Conservation (phyloP, 805 yeast species). For the Spathaspora boniae region DNA sequence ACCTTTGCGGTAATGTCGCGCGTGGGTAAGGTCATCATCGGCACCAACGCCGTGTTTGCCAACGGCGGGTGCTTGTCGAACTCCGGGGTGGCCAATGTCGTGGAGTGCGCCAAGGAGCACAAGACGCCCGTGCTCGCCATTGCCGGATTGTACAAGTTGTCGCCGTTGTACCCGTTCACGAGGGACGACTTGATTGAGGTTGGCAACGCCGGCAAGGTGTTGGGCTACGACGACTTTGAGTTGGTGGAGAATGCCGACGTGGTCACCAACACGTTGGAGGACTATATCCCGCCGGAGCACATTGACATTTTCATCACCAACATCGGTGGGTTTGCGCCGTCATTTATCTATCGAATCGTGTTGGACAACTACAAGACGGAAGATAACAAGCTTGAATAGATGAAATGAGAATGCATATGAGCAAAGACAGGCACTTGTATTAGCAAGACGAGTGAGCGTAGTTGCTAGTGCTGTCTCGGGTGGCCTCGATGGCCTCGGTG, state of each 20-base stretch:
- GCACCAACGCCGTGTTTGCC: conserved; percentile 89
- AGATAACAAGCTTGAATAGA: conserved; percentile 61
- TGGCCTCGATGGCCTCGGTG: no score
- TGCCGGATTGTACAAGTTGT: conserved; percentile 88
- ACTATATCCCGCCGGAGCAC: conserved; percentile 89
- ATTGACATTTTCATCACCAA: conserved; percentile 93
- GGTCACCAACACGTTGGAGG: conserved; percentile 78
- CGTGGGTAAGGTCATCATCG: conserved; percentile 93
- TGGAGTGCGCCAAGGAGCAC: conserved; percentile 93
- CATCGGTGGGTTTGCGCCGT: conserved; percentile 94
- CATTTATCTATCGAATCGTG: conserved; percentile 91
- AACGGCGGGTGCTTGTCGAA: conserved; percentile 92
- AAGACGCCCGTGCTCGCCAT: conserved; percentile 95
- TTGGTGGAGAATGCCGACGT: conserved; percentile 73
- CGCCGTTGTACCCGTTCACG: conserved; percentile 90
- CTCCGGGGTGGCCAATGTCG: conserved; percentile 88
- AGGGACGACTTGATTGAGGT: conserved; percentile 81
- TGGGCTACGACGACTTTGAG: conserved; percentile 67
- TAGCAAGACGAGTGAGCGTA: no score
- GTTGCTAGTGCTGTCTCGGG: no score
- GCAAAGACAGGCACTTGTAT: no score
- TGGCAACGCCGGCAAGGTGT: conserved; percentile 88
- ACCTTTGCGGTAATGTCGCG: conserved; percentile 95
- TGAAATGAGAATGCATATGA: no score
- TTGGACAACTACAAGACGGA: conserved; percentile 88